These are phyloP conservation scores for Polytrichum formosum DNA, from an alignment of 225 moss, liverwort and hornwort genomes.

Conservation along the genomic window DNA sequence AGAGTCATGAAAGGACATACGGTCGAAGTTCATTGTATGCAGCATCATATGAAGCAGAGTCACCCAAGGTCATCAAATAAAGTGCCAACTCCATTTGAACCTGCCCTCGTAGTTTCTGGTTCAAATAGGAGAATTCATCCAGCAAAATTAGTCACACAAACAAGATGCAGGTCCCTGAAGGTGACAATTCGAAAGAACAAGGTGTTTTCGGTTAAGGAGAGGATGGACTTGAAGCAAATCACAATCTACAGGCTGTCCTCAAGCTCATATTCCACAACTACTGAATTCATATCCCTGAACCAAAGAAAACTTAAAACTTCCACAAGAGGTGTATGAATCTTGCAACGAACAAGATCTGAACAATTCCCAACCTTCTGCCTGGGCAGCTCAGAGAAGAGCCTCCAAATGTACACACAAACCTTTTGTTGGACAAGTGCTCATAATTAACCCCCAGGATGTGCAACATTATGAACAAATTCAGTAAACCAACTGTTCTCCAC, in stretches of 20 bases:
- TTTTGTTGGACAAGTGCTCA: background rate
- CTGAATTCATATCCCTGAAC: no score
- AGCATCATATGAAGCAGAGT: conserved; percentile 68
- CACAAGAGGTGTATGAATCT: no score
- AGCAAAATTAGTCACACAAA: background rate
- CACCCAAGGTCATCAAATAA: conserved; percentile 75
- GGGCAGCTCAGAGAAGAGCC: no score
- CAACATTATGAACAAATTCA: background rate
- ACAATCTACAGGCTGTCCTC: no score
- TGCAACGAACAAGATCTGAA: no score
- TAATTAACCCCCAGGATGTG: background rate
- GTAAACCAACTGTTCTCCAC: background rate
- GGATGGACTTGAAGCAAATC: no score
- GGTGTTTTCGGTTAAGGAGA: background rate
- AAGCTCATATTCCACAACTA: no score
- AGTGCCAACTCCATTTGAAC: conserved; percentile 85
- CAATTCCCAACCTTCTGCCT: no score
- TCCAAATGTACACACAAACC: no score
- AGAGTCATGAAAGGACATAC: conserved; percentile 42
- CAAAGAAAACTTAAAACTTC: no score
- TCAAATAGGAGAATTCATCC: background rate
- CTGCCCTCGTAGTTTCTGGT: conserved; percentile 59
- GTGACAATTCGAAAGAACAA: background rate
- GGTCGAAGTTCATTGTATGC: conserved; percentile 92
- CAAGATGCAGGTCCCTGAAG: background rate